phyloP scores from a whole-genome alignment of 225 moss, liverwort and hornwort species.

The Asterella californica region DNA sequence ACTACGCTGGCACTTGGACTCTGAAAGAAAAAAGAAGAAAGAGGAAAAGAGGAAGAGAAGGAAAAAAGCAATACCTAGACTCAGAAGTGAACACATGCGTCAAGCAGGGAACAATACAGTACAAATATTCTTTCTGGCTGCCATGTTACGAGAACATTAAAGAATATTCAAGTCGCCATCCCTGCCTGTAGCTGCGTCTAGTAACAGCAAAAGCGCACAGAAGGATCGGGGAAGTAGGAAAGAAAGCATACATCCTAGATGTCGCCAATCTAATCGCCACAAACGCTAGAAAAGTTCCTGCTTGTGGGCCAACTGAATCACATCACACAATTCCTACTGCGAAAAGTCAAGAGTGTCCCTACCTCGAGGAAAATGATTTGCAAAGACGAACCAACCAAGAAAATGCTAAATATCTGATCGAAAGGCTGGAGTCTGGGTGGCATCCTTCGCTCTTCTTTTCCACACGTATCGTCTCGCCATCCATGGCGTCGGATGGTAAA shows the following conservation, averaged over 20 bases:
- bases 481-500: background rate
- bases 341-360: conserved; percentile 8
- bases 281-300: background rate
- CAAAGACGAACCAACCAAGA: conserved; percentile 10
- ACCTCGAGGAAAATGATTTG: conserved; percentile 6
- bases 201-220: background rate
- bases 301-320: background rate
- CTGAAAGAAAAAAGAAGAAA: background rate
- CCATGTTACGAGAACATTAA: background rate
- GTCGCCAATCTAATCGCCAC: background rate
- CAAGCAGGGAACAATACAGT: background rate
- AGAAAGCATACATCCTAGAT: background rate
- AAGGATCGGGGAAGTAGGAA: background rate
- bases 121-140: background rate
- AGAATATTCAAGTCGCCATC: background rate
- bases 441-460: background rate
- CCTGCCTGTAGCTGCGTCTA: background rate
- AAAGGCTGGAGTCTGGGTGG: background rate
- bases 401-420: conserved; percentile 1
- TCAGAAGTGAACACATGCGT: background rate
- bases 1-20: background rate
- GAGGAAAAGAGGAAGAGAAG: too few relatives aligned
- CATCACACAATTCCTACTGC: conserved; percentile 1
- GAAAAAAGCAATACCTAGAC: background rate
- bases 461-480: background rate